These are phyloP conservation scores for Mycena maculata DNA, from an alignment of 768 basidiomycete species.

Conservation along the genomic window DNA sequence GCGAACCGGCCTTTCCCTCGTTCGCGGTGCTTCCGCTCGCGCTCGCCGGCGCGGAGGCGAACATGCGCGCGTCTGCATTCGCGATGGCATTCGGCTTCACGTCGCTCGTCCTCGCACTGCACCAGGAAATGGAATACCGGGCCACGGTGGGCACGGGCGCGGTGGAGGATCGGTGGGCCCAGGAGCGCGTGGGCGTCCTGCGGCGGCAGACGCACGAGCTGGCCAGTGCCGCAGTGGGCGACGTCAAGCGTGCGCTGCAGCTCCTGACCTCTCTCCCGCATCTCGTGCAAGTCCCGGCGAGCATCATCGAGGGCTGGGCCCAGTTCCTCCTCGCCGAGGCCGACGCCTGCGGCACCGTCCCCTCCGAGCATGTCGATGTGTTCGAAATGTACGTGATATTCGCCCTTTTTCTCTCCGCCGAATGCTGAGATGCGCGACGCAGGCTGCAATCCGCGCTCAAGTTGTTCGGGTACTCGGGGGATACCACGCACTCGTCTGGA, in stretches of 20 bases:
- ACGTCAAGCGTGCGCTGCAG: conserved; percentile 2
- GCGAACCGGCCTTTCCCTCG: neutral
- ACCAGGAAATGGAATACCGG: conserved; percentile 21
- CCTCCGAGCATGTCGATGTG: neutral
- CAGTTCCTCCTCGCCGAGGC: conserved; percentile 24
- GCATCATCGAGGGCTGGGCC: conserved; percentile 5
- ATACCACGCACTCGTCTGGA: neutral
- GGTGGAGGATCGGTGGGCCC: conserved; percentile 2
- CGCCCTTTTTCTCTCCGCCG: neutral
- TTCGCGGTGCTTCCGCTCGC: neutral
- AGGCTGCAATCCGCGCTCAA: conserved; percentile 13
- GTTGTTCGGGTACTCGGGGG: conserved; percentile 9
- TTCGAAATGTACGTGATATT: conserved; percentile 10
- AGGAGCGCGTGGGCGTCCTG: conserved; percentile 2
- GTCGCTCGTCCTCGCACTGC: conserved; percentile 1
- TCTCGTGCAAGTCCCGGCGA: neutral
- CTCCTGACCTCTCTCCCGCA: conserved; percentile 3
- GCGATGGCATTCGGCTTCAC: conserved; percentile 7
- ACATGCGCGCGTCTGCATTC: neutral
- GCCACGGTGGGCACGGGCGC: neutral
- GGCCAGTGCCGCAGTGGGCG: neutral
- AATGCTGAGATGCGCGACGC: neutral
- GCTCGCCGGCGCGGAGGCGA: neutral
- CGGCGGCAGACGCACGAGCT: conserved; percentile 20
- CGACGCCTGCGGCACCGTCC: neutral